phyloP scores from a whole-genome alignment of 2,329 filamentous ascomycete species.

The Myriosclerotinia duriaeana region DNA sequence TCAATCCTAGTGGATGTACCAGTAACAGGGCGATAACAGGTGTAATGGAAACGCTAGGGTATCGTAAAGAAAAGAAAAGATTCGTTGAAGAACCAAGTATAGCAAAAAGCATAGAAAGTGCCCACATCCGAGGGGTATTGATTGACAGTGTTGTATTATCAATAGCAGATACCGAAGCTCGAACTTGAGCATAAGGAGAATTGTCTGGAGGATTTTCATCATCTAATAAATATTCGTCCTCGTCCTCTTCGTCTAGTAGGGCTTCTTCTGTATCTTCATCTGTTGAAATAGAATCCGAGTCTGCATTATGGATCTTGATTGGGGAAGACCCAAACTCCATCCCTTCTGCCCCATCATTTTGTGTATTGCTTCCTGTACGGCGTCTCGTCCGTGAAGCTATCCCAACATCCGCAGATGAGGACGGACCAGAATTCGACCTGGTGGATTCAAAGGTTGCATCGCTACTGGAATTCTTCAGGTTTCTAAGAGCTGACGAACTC shows the following conservation, averaged over 20 bases:
- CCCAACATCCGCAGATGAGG: constrained; percentile 22
- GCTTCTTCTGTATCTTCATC: constrained; percentile 41
- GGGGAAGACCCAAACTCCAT: constrained; percentile 32
- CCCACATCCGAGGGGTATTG: constrained; percentile 87
- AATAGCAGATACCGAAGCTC: constrained; percentile 73
- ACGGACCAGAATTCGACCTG: constrained; percentile 26
- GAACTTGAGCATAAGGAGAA: constrained; percentile 75
- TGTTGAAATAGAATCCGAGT: constrained; percentile 37
- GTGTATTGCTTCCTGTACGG: constrained; percentile 18
- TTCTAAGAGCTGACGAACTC: constrained; percentile 34
- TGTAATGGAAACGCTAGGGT: constrained; percentile 86
- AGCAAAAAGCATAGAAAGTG: constrained; percentile 74
- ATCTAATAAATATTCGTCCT: constrained; percentile 43
- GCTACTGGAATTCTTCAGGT: constrained; percentile 35
- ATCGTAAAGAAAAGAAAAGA: constrained; percentile 84
- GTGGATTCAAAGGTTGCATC: constrained; percentile 25
- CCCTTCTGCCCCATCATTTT: constrained; percentile 31
- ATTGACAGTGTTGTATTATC: constrained; percentile 79
- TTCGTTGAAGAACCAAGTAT: constrained; percentile 81
- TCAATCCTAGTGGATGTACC: constrained; percentile 76
- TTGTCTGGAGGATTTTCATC: constrained; percentile 62
- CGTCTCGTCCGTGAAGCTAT: background rate
- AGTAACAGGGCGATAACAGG: constrained; percentile 84
- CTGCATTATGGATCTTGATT: constrained; percentile 26
- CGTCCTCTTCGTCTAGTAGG: constrained; percentile 37